These are phyloP conservation scores for Candida anutae DNA, from an alignment of 1,139 yeast species.

Conservation along the genomic window DNA sequence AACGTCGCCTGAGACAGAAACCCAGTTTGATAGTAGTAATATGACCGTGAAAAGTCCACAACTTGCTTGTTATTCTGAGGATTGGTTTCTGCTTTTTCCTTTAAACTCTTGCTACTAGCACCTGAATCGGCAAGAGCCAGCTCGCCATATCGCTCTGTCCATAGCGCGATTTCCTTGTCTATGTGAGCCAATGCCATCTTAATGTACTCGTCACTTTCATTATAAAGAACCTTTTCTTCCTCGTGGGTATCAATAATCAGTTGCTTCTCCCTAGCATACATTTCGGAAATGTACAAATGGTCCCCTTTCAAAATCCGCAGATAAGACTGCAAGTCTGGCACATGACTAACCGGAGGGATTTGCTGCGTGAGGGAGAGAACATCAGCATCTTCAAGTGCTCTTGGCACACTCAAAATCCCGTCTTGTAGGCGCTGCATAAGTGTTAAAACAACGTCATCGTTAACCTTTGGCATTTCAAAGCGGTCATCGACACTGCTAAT, in stretches of 20 bases:
- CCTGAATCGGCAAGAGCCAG: slow-evolving; percentile 2
- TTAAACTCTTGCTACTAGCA: not conserved
- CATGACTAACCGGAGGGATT: slow-evolving; percentile 24
- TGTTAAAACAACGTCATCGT: slow-evolving; percentile 53
- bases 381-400: slow-evolving; percentile 19
- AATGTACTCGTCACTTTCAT: slow-evolving; percentile 53
- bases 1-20: slow-evolving; percentile 58
- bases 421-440: slow-evolving; percentile 67
- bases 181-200: slow-evolving; percentile 52
- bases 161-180: slow-evolving; percentile 31
- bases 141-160: slow-evolving; percentile 18
- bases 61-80: not conserved
- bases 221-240: slow-evolving; percentile 50
- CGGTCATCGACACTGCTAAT: slow-evolving; percentile 47
- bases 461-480: slow-evolving; percentile 54
- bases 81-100: not conserved
- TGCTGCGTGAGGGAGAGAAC: slow-evolving; percentile 13
- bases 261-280: slow-evolving; percentile 50
- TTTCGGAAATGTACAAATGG: slow-evolving; percentile 39
- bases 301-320: slow-evolving; percentile 63
- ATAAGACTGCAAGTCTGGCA: slow-evolving; percentile 22
- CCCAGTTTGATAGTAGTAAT: slow-evolving; percentile 62
- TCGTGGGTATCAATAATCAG: slow-evolving; percentile 41
- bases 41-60: slow-evolving; percentile 6
- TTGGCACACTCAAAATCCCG: slow-evolving; percentile 57